phyloP scores from a whole-genome alignment of 805 yeast species.

The Cyberlindnera xishuangbannaensis region DNA sequence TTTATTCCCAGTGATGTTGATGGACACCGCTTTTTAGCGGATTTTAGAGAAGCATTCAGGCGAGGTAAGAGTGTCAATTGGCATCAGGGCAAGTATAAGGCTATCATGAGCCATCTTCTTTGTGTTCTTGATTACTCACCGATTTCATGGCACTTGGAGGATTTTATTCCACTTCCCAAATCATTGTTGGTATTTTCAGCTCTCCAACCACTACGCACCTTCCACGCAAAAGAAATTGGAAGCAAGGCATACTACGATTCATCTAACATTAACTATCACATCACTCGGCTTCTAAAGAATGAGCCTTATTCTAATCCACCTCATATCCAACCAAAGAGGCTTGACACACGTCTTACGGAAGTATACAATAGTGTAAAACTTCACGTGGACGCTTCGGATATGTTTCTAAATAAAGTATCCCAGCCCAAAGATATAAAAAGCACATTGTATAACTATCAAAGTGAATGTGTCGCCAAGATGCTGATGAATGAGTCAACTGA shows the following conservation, averaged over 20 bases:
- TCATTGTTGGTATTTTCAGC: slow-evolving; percentile 17
- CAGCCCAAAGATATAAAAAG: slow-evolving; percentile 44
- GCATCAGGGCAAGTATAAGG: slow-evolving; percentile 30
- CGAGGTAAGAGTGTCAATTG: slow-evolving; percentile 30
- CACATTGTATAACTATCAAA: slow-evolving; percentile 50
- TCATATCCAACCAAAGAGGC: slow-evolving; percentile 4
- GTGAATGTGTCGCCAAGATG: slow-evolving; percentile 58
- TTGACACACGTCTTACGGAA: slow-evolving; percentile 14
- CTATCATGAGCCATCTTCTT: slow-evolving; percentile 33
- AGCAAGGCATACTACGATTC: slow-evolving; percentile 7
- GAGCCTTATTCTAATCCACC: slow-evolving; percentile 2
- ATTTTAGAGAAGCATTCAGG: slow-evolving; percentile 31
- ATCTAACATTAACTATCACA: slow-evolving; percentile 25
- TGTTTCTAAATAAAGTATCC: slow-evolving; percentile 9
- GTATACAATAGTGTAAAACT: slow-evolving; percentile 14
- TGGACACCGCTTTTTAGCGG: slow-evolving; percentile 28
- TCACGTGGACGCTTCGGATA: slow-evolving; percentile 5
- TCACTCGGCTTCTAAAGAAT: slow-evolving; percentile 30
- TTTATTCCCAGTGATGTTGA: slow-evolving; percentile 39
- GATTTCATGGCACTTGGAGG: slow-evolving; percentile 30
- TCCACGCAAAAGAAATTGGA: slow-evolving; percentile 17
- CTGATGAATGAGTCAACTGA: slow-evolving; percentile 41
- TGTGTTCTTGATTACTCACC: slow-evolving; percentile 37
- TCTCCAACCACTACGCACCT: slow-evolving; percentile 10
- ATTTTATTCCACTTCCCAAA: not conserved